Evolutionary conservation across 331 rosid species (phyloP), one percentile per base, ranked within the genome.

Genomic region (Stylosanthes scabra): DNA sequence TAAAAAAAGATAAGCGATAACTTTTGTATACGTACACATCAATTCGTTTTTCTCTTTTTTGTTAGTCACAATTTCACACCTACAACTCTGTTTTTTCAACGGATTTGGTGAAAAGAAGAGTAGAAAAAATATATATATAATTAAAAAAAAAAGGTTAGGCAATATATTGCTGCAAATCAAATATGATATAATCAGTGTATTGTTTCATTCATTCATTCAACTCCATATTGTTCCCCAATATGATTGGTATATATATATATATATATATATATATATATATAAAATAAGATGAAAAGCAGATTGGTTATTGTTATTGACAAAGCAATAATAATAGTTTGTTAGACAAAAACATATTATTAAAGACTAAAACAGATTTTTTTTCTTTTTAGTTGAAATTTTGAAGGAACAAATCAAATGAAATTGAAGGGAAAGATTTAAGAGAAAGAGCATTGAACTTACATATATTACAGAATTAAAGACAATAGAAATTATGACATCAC

Each of bases 11-110:
- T 85, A 72, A 31, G 49, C 80, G 70, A 57, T 72, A 58, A 78
- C 83, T 81, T 82, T 75, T 59, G 61, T 73, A 52, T 52, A 15
- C 16, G 8, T 55, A 68, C 47, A 75, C 59, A 16, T 82, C 59
- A 20, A 44, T 74, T 60, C 14, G 20, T 46, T 75, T 47, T 66
- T 46, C 82, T 68, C 88, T 81, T 86, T 89, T 69, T 81, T 86
- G 86, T 69, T 76, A 47, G 85, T 83, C 82, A 20, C 77, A 52
- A 58, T 84, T 86, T 83, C 91, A 81, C 84, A 81, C 95, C 63
- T 54, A 56, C 59, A 39, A 37, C 70, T 50, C 72, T 42, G 16
- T 50, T 89, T 85, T 44, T 78, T 81, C 85, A 64, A 79, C 67
- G 45, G 59, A 28, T 84, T 83, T 75, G 77, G 71, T 70, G 50